A percentile compares a stretch with the other conserved stretches of the same genome.
Conservation (phyloP, 805 yeast genomes). For the Ogataea salicorniae region DNA sequence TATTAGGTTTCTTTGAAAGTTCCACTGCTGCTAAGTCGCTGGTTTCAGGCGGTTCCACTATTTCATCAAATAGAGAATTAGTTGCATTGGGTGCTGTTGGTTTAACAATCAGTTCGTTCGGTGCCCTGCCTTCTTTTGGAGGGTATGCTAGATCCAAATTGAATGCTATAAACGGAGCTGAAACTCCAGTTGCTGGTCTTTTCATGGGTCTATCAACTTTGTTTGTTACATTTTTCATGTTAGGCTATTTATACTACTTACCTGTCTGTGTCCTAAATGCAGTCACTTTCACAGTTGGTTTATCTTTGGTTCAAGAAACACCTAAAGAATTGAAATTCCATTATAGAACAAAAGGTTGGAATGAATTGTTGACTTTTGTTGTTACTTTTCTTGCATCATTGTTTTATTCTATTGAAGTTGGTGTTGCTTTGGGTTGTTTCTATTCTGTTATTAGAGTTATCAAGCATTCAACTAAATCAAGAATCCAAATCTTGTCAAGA, state of each 20-base stretch:
- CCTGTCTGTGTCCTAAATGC: conserved; percentile 80
- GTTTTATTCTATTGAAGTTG: conserved; percentile 78
- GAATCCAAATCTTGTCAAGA: conserved; percentile 79
- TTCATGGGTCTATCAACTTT: conserved; percentile 76
- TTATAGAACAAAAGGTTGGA: conserved; percentile 64
- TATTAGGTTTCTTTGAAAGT: conserved; percentile 87
- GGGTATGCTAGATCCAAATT: conserved; percentile 93
- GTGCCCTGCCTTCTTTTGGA: conserved; percentile 87
- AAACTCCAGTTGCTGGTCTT: conserved; percentile 77
- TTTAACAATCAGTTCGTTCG: conserved; percentile 49
- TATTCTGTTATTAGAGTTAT: conserved; percentile 77
- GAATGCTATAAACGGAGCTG: conserved; percentile 83
- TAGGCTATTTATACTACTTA: conserved; percentile 61
- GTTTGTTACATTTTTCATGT: conserved; percentile 53
- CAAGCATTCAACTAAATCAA: conserved; percentile 71
- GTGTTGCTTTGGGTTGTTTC: conserved; percentile 81
- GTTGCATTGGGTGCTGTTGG: conserved; percentile 85
- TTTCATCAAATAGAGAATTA: conserved; percentile 84
- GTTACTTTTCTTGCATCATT: conserved; percentile 62
- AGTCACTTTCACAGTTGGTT: conserved; percentile 73
- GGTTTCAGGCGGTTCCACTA: conserved; percentile 65
- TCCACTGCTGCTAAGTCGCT: conserved; percentile 88
- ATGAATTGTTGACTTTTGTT: conserved; percentile 64
- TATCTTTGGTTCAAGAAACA: conserved; percentile 74
- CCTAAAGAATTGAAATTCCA: conserved; percentile 77